These are phyloP conservation scores for Posidonia oceanica DNA, from an alignment of 116 monocot species.

Conservation along the genomic window DNA sequence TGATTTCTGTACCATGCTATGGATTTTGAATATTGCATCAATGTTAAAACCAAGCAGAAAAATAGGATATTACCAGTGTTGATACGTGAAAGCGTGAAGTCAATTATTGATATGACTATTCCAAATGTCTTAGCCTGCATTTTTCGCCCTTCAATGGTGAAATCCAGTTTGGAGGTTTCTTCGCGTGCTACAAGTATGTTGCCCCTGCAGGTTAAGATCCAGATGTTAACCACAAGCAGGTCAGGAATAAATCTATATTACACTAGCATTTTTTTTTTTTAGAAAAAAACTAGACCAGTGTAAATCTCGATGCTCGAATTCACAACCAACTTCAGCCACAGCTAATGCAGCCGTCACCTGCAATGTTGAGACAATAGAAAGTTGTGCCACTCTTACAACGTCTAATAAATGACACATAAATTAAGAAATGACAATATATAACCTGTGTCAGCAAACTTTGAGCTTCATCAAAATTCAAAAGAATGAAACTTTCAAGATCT, in stretches of 20 bases:
- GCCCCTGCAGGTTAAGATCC: conserved; percentile 43
- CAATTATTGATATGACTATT: conserved; percentile 69
- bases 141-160: conserved; percentile 61
- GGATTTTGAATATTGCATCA: too few relatives aligned
- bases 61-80: conserved; percentile 50
- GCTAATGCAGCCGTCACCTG: conserved; percentile 78
- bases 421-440: conserved; percentile 1
- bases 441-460: conserved; percentile 78
- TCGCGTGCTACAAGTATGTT: conserved; percentile 75
- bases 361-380: conserved; percentile 7
- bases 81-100: conserved; percentile 91
- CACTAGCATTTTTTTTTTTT: neutral
- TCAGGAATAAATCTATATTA: neutral
- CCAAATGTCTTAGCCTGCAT: conserved; percentile 51
- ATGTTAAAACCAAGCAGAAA: neutral
- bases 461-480: conserved; percentile 75
- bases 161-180: conserved; percentile 26
- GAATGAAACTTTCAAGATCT: conserved; percentile 91
- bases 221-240: neutral
- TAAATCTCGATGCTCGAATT: conserved; percentile 98
- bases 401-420: neutral
- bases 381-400: neutral
- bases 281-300: conserved; percentile 52
- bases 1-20: too few relatives aligned
- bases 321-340: conserved; percentile 80